phyloP scores from a whole-genome alignment of 2,329 filamentous ascomycete species.

The Penicillium sp. region DNA sequence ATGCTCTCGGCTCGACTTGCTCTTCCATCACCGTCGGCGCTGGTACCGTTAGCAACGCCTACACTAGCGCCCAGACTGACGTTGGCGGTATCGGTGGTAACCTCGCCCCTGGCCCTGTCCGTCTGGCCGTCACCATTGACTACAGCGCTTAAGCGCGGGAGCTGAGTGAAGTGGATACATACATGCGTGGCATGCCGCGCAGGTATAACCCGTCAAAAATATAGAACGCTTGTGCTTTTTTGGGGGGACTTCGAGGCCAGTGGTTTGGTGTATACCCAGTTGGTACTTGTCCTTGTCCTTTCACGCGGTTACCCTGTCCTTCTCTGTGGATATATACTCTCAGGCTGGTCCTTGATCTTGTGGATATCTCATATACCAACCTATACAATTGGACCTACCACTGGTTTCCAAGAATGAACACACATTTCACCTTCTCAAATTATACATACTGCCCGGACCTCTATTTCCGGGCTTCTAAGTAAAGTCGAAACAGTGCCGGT shows the following conservation, averaged over 20 bases:
- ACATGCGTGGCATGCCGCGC: background rate
- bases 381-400: background rate
- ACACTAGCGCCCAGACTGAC: conserved; percentile 30
- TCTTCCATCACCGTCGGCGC: conserved; percentile 31
- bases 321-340: conserved; percentile 9
- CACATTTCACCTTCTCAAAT: background rate
- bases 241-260: background rate
- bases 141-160: conserved; percentile 9
- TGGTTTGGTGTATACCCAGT: conserved; percentile 12
- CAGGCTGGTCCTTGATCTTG: conserved; percentile 10
- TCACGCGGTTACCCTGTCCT: background rate
- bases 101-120: conserved; percentile 24
- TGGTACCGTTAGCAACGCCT: conserved; percentile 34
- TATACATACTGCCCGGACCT: too few species aligned
- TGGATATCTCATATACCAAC: background rate
- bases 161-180: conserved; percentile 11
- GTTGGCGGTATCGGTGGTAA: conserved; percentile 39
- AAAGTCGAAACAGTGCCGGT: background rate
- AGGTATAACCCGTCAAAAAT: background rate
- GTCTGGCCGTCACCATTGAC: conserved; percentile 28
- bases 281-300: conserved; percentile 5
- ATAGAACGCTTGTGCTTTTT: conserved; percentile 1
- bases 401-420: conserved; percentile 4
- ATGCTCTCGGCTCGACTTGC: conserved; percentile 29
- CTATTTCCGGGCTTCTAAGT: too few species aligned